Percentiles rank a stretch among this genome's conserved stretches.
phyloP scores from a whole-genome alignment of 1,139 yeast genomes.

The Torulaspora pretoriensis region DNA sequence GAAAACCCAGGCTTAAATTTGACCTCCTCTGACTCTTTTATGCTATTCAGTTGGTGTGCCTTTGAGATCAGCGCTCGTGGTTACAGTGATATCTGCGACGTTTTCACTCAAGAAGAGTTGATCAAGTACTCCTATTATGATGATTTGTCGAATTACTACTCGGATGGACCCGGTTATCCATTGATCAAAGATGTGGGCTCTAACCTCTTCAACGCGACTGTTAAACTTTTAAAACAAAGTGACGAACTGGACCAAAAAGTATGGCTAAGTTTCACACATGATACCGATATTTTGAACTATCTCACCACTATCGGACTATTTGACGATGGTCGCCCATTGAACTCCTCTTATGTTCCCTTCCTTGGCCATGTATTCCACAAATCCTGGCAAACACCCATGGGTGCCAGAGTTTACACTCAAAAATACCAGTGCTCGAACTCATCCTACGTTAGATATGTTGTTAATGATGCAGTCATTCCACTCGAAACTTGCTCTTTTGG shows the following conservation, averaged over 20 bases:
- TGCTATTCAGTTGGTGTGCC: conserved; percentile 51
- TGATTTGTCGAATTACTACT: conserved; percentile 49
- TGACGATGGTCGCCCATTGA: conserved; percentile 36
- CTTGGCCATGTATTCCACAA: conserved; percentile 27
- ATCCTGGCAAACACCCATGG: conserved; percentile 46
- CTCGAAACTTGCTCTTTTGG: conserved; percentile 49
- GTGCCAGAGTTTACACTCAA: conserved; percentile 52
- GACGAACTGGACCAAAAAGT: conserved; percentile 32
- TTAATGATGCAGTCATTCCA: conserved; percentile 60
- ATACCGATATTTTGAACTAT: conserved; percentile 50
- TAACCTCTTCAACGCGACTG: conserved; percentile 46
- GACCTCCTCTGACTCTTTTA: conserved; percentile 41
- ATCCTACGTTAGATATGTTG: conserved; percentile 48
- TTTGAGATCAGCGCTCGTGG: conserved; percentile 55
- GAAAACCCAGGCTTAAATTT: conserved; percentile 44
- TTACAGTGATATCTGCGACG: conserved; percentile 48
- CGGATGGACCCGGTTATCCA: conserved; percentile 52
- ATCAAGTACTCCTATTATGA: conserved; percentile 44
- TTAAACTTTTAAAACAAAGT: conserved; percentile 28
- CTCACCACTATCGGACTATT: conserved; percentile 50
- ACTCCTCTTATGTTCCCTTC: conserved; percentile 41
- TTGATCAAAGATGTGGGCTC: conserved; percentile 46
- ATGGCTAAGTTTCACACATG: conserved; percentile 53
- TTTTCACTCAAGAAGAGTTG: conserved; percentile 55
- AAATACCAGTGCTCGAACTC: conserved; percentile 41